Conservation (phyloP, 2,329 filamentous ascomycete genomes). For the Penicillium rolfsii region DNA sequence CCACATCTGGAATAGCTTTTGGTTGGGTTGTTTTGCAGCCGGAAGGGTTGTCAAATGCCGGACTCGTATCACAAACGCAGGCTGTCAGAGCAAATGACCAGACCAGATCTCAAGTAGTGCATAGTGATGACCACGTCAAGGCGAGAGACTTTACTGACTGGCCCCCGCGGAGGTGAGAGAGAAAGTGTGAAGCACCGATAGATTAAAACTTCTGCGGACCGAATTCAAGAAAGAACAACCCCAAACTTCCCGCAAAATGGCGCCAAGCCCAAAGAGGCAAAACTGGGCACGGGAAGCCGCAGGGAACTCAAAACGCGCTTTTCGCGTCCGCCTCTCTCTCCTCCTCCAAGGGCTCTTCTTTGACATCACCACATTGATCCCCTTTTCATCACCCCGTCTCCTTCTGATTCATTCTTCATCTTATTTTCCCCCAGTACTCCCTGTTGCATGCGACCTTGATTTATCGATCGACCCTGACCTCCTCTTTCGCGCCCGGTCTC, state of each 20-base stretch:
- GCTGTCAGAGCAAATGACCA: slow-evolving; percentile 1
- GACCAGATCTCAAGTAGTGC: background rate
- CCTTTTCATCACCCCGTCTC: background rate
- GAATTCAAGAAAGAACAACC: background rate
- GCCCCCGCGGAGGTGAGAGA: background rate
- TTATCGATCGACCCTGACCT: slow-evolving; percentile 1
- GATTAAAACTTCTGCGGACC: background rate
- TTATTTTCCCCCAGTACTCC: background rate
- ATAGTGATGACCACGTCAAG: background rate
- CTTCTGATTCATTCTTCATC: background rate
- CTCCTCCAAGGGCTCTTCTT: slow-evolving; percentile 7
- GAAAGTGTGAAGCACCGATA: background rate
- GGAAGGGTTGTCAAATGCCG: background rate
- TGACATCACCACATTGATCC: slow-evolving; percentile 11
- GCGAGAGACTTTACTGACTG: background rate
- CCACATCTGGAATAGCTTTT: background rate
- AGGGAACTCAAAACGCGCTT: slow-evolving; percentile 30
- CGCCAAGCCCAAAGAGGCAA: slow-evolving; percentile 27
- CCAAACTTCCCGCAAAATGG: background rate
- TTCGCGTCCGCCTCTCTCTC: slow-evolving; percentile 27
- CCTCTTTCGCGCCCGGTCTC: slow-evolving; percentile 5
- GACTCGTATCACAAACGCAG: background rate
- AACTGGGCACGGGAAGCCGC: slow-evolving; percentile 25
- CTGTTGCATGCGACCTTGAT: slow-evolving; percentile 11
- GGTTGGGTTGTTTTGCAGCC: background rate